Evolutionary conservation across 2,329 filamentous ascomycete species (phyloP).

Genomic region (Aspergillus ustus): DNA sequence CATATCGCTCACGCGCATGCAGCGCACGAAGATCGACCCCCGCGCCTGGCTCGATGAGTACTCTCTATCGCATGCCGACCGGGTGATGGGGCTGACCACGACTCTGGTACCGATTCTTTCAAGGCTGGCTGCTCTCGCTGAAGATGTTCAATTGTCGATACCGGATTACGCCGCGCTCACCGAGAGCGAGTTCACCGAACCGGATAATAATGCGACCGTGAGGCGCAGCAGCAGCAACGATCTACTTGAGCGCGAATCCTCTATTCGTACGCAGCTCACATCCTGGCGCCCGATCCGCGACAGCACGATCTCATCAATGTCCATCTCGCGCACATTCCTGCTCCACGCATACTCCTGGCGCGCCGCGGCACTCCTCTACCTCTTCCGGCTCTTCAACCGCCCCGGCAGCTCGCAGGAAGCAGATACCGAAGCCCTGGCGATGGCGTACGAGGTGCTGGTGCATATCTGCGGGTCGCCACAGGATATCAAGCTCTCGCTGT

Average conservation of each 20-base stretch:
- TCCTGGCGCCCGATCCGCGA: not conserved
- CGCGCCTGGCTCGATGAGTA: not conserved
- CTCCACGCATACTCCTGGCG: slow-evolving; percentile 1
- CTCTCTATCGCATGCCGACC: not conserved
- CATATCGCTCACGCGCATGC: not conserved
- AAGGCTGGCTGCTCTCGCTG: not conserved
- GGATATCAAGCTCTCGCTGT: slow-evolving; percentile 4
- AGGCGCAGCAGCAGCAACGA: not conserved
- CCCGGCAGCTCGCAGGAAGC: not conserved
- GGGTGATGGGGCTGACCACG: not conserved
- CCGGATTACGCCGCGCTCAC: not conserved
- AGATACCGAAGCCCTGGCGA: not conserved
- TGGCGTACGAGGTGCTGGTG: not conserved
- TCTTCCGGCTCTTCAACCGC: slow-evolving; percentile 2
- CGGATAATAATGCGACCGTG: not conserved
- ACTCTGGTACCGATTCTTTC: not conserved
- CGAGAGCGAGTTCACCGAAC: not conserved
- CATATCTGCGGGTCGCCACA: not conserved
- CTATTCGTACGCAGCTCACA: not conserved
- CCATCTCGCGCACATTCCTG: not conserved
- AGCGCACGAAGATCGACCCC: not conserved
- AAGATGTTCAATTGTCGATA: not conserved
- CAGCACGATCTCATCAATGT: not conserved
- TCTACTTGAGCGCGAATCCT: not conserved
- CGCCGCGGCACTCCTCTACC: not conserved